Evolutionary conservation across 2,329 filamentous ascomycete species (phyloP).

Genomic region (Colletotrichum zoysiae): DNA sequence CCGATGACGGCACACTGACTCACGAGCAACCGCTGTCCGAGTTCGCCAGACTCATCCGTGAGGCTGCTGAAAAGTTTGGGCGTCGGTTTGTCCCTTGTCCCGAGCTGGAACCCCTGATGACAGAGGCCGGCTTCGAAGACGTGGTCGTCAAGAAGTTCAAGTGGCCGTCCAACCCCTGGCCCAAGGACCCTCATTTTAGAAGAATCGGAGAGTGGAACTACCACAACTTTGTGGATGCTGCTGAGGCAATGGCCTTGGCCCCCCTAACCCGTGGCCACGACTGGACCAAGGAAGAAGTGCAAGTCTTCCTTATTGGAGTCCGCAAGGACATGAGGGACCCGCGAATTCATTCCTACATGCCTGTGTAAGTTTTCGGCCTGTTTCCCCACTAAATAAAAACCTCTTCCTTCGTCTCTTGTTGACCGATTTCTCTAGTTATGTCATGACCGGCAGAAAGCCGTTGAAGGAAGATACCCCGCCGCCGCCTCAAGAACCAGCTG

Average conservation of each 20-base stretch:
- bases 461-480: not conserved
- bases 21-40: not conserved
- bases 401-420: not conserved
- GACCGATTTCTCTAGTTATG: not conserved
- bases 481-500: not conserved
- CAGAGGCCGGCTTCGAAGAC: conserved; percentile 51
- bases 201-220: conserved; percentile 49
- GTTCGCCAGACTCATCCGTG: not conserved
- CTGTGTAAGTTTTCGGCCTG: conserved; percentile 41
- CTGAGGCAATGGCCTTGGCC: conserved; percentile 51
- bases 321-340: conserved; percentile 44
- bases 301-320: conserved; percentile 42
- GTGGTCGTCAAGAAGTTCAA: conserved; percentile 47
- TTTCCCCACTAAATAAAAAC: fast-evolving
- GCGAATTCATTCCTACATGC: conserved; percentile 44
- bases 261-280: conserved; percentile 52
- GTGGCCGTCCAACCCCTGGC: conserved; percentile 44
- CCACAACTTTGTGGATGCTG: conserved; percentile 48
- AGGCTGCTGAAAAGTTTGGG: not conserved
- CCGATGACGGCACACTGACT: not conserved
- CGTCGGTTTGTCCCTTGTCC: not conserved
- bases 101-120: conserved; percentile 43
- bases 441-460: conserved; percentile 2
- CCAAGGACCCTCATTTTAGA: conserved; percentile 48
- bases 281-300: conserved; percentile 49